Conservation (phyloP, 495 filamentous ascomycete genomes). For the Trichoderma gamsii region DNA sequence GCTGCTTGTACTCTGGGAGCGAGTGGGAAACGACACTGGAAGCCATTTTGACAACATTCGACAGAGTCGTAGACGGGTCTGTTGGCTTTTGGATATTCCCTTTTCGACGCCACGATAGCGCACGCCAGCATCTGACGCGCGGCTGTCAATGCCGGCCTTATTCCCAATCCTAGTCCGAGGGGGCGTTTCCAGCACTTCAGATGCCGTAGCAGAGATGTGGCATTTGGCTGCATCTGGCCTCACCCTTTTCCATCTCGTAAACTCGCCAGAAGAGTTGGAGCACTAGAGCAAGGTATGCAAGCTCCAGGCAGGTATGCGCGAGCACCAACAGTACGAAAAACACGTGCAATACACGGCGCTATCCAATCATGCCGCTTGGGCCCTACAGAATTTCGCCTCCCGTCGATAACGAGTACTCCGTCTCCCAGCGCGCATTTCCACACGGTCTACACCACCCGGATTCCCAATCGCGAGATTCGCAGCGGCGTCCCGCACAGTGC, state of each 20-base stretch:
- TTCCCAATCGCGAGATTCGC: slow-evolving; percentile 10
- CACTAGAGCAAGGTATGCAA: background rate
- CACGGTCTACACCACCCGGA: background rate
- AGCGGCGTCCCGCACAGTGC: slow-evolving; percentile 13
- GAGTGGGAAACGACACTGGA: no score
- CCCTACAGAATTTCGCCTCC: background rate
- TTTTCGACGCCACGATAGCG: no score
- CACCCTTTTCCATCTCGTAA: background rate
- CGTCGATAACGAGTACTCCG: background rate
- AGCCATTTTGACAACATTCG: no score
- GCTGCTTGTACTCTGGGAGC: background rate
- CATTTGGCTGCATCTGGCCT: slow-evolving; percentile 4
- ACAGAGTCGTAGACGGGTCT: background rate
- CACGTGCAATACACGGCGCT: background rate
- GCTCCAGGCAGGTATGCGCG: background rate
- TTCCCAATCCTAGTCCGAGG: background rate
- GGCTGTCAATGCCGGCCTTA: background rate
- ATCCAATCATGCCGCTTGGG: background rate
- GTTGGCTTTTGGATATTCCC: no score
- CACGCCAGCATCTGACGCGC: background rate
- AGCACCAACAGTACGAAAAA: slow-evolving; percentile 8
- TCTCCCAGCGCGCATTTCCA: background rate
- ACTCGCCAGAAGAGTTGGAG: no score
- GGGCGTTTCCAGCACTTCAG: background rate
- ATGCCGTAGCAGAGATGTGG: background rate